These are phyloP conservation scores for Diaporthe ilicicola DNA, from an alignment of 2,329 filamentous ascomycete species.

Conservation along the genomic window DNA sequence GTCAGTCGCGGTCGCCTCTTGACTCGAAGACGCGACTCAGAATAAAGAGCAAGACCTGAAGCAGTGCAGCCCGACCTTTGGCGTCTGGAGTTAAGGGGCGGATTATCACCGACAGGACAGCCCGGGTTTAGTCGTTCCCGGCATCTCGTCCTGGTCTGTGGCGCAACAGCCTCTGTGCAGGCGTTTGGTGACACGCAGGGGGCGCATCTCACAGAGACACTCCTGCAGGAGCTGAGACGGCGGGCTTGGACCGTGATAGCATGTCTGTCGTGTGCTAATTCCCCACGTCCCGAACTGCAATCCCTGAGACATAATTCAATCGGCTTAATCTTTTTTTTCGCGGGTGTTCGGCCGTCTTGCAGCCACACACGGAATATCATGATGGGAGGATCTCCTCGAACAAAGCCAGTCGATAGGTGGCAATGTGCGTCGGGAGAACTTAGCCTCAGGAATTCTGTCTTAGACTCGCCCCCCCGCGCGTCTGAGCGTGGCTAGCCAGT, in stretches of 20 bases:
- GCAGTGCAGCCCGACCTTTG: not conserved
- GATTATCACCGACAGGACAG: slow-evolving; percentile 4
- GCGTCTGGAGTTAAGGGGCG: slow-evolving; percentile 23
- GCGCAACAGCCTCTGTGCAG: not conserved
- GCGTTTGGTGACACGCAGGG: slow-evolving; percentile 11
- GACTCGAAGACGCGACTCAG: slow-evolving; percentile 8
- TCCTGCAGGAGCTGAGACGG: slow-evolving; percentile 24
- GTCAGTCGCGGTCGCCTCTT: slow-evolving; percentile 1
- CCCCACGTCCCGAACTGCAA: not conserved
- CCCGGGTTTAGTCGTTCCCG: slow-evolving; percentile 1
- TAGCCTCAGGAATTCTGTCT: not conserved
- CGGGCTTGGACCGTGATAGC: not conserved
- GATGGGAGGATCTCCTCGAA: slow-evolving; percentile 4
- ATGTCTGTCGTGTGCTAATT: not conserved
- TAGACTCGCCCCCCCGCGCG: not conserved
- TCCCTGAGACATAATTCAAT: not conserved
- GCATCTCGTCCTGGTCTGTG: slow-evolving; percentile 2
- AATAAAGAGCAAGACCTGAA: not conserved
- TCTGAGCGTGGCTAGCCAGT: slow-evolving; percentile 4
- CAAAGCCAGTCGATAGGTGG: slow-evolving; percentile 9
- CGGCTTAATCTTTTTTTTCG: not conserved
- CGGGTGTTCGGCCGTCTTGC: not conserved
- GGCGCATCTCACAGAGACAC: not conserved
- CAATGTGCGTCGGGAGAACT: slow-evolving; percentile 19
- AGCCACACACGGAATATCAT: not conserved